Evolutionary conservation across 164 flowering plant genomes (phyloP), one percentile per base, ranked within the genome.

Genomic region (Vitis vinifera): DNA sequence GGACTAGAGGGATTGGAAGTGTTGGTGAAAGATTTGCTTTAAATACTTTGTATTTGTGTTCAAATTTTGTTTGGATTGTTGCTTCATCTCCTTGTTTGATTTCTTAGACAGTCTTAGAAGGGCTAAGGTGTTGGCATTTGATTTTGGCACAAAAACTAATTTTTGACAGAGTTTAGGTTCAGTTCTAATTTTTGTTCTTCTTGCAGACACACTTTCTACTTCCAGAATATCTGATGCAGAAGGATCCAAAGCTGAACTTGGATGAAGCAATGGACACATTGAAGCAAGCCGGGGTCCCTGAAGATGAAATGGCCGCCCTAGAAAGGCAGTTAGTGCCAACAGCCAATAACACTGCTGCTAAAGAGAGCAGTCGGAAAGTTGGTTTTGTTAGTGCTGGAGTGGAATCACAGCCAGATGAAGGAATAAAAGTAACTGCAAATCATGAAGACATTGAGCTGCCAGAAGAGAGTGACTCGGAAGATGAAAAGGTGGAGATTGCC

Each of bases 321-420:
- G 99, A 95, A 69, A 89, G 87, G 78, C 91, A 89, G 67, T 77
- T 93, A 63, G 83, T 77, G 1, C 92, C 97, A 57, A 68, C 82
- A 14, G 69, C 76, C 9, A 72, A 60, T 52, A 70, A 65, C 37
- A 58, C 74, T 47, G 51, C 75, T 3, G 69, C 78, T 5, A 84
- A 73, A 50, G 92, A 88, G 49, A 59, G 78, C 37, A 66, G 65
- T 62, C 79, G 87, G 65, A 74, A 72, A 61, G 73, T 94, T 6
- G 97, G 97, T 17, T 94, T 95, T 83, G 97, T 93, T 64, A 91
- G 98, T 76, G 98, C 89, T n/a, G 98, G 99, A 8, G 83, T 88
- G 23, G 89, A 88, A 58, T 73, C 84, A 3, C 82, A 80, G 65
- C 23, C 81, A 3, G 89, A 82, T 63, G 91, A 80, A 68, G 89